Evolutionary conservation across 1,284 basidiomycete genomes (phyloP), one percentile per base, ranked within the genome.

Genomic region (Ustilago loliicola): DNA sequence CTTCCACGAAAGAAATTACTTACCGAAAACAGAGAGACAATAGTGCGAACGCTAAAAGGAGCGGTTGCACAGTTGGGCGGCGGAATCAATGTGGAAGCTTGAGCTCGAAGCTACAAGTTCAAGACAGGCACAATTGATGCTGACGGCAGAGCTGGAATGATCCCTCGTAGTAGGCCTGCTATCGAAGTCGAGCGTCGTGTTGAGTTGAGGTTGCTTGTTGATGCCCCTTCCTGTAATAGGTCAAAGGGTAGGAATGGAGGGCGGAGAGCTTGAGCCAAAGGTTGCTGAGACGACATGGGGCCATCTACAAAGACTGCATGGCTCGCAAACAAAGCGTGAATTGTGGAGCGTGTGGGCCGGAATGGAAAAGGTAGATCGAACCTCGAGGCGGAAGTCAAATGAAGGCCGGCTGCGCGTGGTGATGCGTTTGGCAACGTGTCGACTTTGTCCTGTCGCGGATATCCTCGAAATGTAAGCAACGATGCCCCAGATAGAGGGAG

Each of bases 341-440:
- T 45, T 53, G 55, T 59, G 61, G 51, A 51, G 47, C 56, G 32
- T 21, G 21, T 23, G 29, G 29, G 50, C 42, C 56, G 42, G 38
- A 42, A 69, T 34, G 29, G 10, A 36, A 30, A 47, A 8, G 21
- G 29, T 29, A 21, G 27, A 48, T 59, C 56, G 61, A 69, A 17
- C 29, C 21, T 59, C 66, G 66, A 60, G 15, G 25, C 42, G 45
- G 36, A 58, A 21, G 45, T 10, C n/a, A 69, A 63, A 63, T 69
- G 61, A 69, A 61, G 54, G 30, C 56, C 21, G 52, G 42, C 56
- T 45, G 30, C 52, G 21, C 30, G 34, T 36, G 52, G 30, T n/a
- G 29, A 3, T 27, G 29, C 5, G 29, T 21, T 53, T 53, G 51
- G 7, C 42, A 45, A 45, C 51, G 29, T 53, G 27, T 53, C 32